These are phyloP conservation scores for Gymnopilus dilepis DNA, from an alignment of 768 basidiomycete species.

Conservation along the genomic window DNA sequence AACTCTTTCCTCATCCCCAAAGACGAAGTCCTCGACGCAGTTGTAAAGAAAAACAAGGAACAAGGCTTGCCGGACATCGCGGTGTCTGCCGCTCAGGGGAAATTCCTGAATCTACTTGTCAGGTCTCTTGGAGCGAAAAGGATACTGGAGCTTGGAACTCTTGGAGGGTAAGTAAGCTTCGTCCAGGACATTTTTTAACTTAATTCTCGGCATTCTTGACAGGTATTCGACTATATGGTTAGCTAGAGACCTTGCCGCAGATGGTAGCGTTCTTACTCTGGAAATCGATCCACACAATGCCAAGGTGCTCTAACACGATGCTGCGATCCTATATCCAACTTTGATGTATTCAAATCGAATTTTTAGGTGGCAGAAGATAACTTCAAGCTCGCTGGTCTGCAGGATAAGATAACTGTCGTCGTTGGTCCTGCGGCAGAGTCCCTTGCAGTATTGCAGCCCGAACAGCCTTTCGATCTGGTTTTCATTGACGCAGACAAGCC, in stretches of 20 bases:
- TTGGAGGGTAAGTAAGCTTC: slow-evolving; percentile 61
- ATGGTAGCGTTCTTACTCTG: slow-evolving; percentile 52
- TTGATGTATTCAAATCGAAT: neutral
- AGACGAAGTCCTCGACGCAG: slow-evolving; percentile 49
- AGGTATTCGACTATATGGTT: slow-evolving; percentile 53
- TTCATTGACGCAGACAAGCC: slow-evolving; percentile 80
- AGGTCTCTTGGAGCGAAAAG: slow-evolving; percentile 57
- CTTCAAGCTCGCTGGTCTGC: slow-evolving; percentile 56
- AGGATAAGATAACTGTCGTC: slow-evolving; percentile 52
- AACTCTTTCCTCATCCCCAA: slow-evolving; percentile 55
- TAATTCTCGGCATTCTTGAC: neutral
- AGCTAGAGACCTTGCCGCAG: slow-evolving; percentile 52
- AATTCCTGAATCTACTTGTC: slow-evolving; percentile 58
- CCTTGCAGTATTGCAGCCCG: slow-evolving; percentile 51
- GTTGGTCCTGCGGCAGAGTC: slow-evolving; percentile 58
- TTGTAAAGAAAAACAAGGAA: slow-evolving; percentile 43
- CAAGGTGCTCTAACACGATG: slow-evolving; percentile 39
- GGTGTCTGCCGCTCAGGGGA: slow-evolving; percentile 59
- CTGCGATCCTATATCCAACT: neutral
- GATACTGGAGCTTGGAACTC: slow-evolving; percentile 68
- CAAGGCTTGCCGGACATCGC: slow-evolving; percentile 58
- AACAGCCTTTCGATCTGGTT: slow-evolving; percentile 61
- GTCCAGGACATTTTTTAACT: neutral
- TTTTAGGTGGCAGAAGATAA: slow-evolving; percentile 62
- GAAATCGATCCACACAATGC: slow-evolving; percentile 54